Evolutionary conservation across 345 rosid genomes (phyloP).

Genomic region (Noccaea bulbosa): DNA sequence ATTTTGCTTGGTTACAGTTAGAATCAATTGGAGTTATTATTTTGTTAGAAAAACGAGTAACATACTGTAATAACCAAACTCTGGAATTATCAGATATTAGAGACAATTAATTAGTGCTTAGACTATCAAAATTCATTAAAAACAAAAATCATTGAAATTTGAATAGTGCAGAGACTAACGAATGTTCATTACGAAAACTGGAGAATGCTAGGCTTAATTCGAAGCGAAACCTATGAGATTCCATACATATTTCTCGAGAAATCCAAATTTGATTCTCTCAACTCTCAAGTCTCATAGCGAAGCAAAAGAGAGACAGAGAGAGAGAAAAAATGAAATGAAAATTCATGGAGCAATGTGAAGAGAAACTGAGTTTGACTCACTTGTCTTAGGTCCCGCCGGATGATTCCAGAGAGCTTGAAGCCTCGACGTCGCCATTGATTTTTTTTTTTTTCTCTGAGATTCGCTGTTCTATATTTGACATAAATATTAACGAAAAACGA

Average conservation of each 20-base stretch:
- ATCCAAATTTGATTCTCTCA: too few relatives aligned
- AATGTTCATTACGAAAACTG: not conserved
- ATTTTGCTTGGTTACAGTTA: not conserved
- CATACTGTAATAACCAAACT: too few relatives aligned
- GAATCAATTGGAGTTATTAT: slow-evolving; percentile 10
- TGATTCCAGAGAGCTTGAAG: slow-evolving; percentile 90
- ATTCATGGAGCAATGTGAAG: not conserved
- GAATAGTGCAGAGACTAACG: not conserved
- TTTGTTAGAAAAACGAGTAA: too few relatives aligned
- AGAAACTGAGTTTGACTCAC: slow-evolving; percentile 48
- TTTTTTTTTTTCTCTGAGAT: not conserved
- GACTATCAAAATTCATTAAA: too few relatives aligned
- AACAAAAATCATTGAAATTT: too few relatives aligned
- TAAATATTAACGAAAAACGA: not conserved
- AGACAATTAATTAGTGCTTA: too few relatives aligned
- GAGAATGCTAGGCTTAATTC: not conserved
- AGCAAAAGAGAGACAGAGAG: not conserved
- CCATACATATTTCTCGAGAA: not conserved
- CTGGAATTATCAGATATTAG: too few relatives aligned
- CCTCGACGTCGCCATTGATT: slow-evolving; percentile 69
- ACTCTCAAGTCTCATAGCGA: not conserved
- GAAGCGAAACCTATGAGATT: not conserved
- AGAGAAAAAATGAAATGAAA: too few relatives aligned
- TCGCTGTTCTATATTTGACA: not conserved
- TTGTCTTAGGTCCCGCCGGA: slow-evolving; percentile 94